These are phyloP conservation scores for Claviceps fusiformis DNA, from an alignment of 2,329 filamentous ascomycete genomes.

Conservation along the genomic window DNA sequence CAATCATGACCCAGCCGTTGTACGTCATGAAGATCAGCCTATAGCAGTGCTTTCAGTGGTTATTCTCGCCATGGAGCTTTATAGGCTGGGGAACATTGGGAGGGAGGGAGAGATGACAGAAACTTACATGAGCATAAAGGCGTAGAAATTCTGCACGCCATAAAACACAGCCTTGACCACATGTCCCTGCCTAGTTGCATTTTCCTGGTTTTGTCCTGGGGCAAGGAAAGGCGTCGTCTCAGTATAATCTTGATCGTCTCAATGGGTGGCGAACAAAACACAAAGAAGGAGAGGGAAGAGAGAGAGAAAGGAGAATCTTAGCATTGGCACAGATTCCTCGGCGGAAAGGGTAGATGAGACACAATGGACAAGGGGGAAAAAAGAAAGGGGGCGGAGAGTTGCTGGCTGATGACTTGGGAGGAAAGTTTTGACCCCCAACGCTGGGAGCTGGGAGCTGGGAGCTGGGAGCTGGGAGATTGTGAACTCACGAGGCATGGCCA, in stretches of 20 bases:
- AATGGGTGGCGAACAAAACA: neutral
- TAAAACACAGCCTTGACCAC: constrained; percentile 74
- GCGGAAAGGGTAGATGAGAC: neutral
- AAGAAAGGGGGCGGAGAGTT: too few relatives aligned
- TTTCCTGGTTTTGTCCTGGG: constrained; percentile 58
- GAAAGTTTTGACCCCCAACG: neutral
- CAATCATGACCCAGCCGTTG: constrained; percentile 94
- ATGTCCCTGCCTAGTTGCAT: constrained; percentile 54
- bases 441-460: too few relatives aligned
- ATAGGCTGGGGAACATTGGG: neutral
- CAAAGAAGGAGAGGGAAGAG: neutral
- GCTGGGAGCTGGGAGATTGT: neutral
- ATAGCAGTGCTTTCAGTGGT: neutral
- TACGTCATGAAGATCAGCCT: constrained; percentile 99
- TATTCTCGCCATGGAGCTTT: too few relatives aligned
- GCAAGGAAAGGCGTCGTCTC: constrained; percentile 49
- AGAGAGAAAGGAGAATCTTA: constrained; percentile 13
- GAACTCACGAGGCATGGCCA: constrained; percentile 40
- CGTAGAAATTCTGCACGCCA: constrained; percentile 91
- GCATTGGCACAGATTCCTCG: constrained; percentile 15
- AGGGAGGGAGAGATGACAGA: neutral
- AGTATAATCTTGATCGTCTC: constrained; percentile 35
- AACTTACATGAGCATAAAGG: constrained; percentile 96
- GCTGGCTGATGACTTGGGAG: neutral
- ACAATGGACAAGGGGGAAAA: constrained; percentile 1